Evolutionary conservation across 371 early-diverging fungal species (phyloP).

Genomic region (Zancudomyces culisetae): DNA sequence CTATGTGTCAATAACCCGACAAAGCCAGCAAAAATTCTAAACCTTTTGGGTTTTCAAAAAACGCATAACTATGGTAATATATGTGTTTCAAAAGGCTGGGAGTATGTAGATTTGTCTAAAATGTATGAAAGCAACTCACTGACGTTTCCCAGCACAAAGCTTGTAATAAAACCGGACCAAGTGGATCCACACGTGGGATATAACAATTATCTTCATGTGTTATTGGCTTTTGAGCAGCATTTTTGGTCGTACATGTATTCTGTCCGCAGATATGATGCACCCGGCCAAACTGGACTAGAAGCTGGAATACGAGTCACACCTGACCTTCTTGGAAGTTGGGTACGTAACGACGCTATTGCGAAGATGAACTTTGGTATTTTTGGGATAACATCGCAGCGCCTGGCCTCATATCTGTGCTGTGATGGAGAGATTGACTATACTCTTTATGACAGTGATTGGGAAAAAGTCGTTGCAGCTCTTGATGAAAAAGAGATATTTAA

Average conservation of each 20-base stretch:
- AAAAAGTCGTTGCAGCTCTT: not conserved
- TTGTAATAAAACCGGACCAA: not conserved
- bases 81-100: not conserved
- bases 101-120: not conserved
- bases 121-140: not conserved
- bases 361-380: not conserved
- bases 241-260: slow-evolving; percentile 1
- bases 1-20: not conserved
- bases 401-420: not conserved
- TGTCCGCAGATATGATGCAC: not conserved
- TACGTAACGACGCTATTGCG: not conserved
- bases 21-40: not conserved
- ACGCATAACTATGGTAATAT: not conserved
- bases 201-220: not conserved
- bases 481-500: not conserved
- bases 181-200: not conserved
- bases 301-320: not conserved
- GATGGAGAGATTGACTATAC: not conserved
- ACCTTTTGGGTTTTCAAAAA: not conserved
- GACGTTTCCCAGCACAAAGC: not conserved
- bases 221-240: not conserved
- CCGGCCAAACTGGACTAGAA: not conserved
- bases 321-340: not conserved
- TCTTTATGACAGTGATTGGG: not conserved
- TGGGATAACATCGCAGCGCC: not conserved